Evolutionary conservation across 495 filamentous ascomycete genomes (phyloP), one percentile per base, ranked within the genome.

Genomic region (Hypoxylon lienhwacheense): DNA sequence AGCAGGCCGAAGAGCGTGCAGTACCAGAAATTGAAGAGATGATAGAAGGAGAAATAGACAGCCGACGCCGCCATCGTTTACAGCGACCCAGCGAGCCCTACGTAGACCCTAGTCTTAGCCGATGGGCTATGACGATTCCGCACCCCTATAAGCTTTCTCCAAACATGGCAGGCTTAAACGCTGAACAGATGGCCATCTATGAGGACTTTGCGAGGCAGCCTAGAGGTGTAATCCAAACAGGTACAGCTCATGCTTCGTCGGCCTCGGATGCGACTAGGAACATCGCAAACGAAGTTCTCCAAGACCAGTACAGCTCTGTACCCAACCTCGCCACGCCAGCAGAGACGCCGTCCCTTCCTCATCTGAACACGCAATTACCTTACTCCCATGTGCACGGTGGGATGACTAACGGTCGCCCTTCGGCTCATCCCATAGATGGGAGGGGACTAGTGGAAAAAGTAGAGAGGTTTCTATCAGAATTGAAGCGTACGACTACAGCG

Each of bases 141-240:
- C 85, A 91, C 56, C 92, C 91, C 5, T 97, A 87, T 74, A 88
- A 91, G 51, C 81, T 93, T 61, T 81, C 82, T 34, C 81, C 85
- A 10, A 73, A 36, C 26, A 51, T 68, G 15, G 44, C 67, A 11
- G 93, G 95, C 5, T 75, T 99, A 22, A 97, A 95, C 59, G 78
- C 85, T 37, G 89, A 96, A 59, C 93, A 99, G 66, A 81, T 97
- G 75, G 88, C 87, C 10, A 92, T 99, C 33, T 99, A 97, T 59
- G 89, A 95, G 53, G 90, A 96, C 34, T 99, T 99, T 69, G 89
- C 88, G 4, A 80, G 90, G 33, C 88, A 92, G 64, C 81, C 86
- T 7, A 83, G 89, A 21, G 80, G 78, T 11, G 73, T 82, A 1
- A 60, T 67, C 16, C 61, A 71, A 29, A 42, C 48, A 26, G 55